Evolutionary conservation across 345 rosid genomes (phyloP), one percentile per base, ranked within the genome.

Genomic region (Citrus trifoliata): DNA sequence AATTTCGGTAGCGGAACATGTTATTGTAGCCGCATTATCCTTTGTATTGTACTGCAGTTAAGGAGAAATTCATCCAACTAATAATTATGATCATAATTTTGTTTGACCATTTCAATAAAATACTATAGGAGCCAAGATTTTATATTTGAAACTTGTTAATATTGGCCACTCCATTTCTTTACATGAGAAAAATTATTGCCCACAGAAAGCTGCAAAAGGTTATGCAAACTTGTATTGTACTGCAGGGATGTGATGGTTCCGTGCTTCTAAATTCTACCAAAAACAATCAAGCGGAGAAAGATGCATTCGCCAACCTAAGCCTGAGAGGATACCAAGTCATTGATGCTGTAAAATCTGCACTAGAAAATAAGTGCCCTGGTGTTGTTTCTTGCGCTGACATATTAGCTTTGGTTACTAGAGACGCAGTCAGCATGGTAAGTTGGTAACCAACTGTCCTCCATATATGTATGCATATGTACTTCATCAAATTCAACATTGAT

Each of bases 181-280:
- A 12, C 48, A 42, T 42, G 12, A 10, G 48, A 12, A 42, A 42
- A 42, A 10, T 10, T 42, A 42, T 42, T 42, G 48, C 48, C 48
- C 48, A 12, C 48, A 42, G 48, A 42, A 42, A 12, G 48, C 48
- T 42, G 48, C 48, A 42, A 42, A 42, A 10, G 48, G 48, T n/a
- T n/a, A n/a, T n/a, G n/a, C n/a, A n/a, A n/a, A n/a, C n/a, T n/a
- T n/a, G n/a, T n/a, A n/a, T n/a, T n/a, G n/a, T n/a, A n/a, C n/a
- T n/a, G 18, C 74, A 87, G 92, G 92, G 92, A 74, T 89, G 92
- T 82, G 92, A 89, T 65, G 92, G 80, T 32, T 89, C 92, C 3
- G 58, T 89, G 67, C 89, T 89, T 6, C 60, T 89, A 62, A 86
- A 78, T 65, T 81, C 90, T 48, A 53, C 79, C 59, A 70, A 75